Conservation (phyloP, 1,139 yeast genomes). For the Sugiyamaella paludigena region DNA sequence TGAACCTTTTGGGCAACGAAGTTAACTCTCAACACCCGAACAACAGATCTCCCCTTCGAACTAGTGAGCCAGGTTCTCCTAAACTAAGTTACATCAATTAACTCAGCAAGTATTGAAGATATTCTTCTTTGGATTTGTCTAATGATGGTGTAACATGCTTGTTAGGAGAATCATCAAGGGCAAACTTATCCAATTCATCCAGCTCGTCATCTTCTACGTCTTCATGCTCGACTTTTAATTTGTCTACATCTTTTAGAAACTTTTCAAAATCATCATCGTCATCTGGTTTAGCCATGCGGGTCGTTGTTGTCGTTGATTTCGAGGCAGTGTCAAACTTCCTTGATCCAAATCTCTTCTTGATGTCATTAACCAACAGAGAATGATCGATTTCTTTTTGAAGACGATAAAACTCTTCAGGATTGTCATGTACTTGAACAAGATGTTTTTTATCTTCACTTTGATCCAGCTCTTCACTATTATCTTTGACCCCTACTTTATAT, state of each 20-base stretch:
- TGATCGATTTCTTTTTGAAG: slow-evolving; percentile 25
- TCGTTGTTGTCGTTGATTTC: not conserved
- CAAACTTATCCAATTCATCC: not conserved
- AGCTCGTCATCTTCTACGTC: not conserved
- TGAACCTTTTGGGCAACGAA: too few relatives aligned
- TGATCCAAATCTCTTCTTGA: slow-evolving; percentile 26
- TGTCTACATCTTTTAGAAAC: slow-evolving; percentile 29
- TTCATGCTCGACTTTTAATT: not conserved
- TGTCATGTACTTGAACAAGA: slow-evolving; percentile 16
- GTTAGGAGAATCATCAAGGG: not conserved
- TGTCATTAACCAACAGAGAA: slow-evolving; percentile 23
- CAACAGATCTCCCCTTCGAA: too few relatives aligned
- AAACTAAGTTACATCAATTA: too few relatives aligned
- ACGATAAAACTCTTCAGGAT: slow-evolving; percentile 23
- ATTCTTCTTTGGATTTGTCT: slow-evolving; percentile 23
- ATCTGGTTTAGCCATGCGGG: slow-evolving; percentile 1
- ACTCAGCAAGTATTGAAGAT: slow-evolving; percentile 28
- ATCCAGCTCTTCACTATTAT: not conserved
- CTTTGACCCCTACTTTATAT: not conserved
- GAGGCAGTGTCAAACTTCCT: too few relatives aligned
- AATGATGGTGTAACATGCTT: slow-evolving; percentile 5
- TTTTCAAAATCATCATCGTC: slow-evolving; percentile 34
- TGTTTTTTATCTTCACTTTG: not conserved
- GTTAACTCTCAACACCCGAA: too few relatives aligned
- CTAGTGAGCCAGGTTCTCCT: too few relatives aligned